Evolutionary conservation across 495 filamentous ascomycete species (phyloP).

Genomic region (Mycothermus thermophilus): DNA sequence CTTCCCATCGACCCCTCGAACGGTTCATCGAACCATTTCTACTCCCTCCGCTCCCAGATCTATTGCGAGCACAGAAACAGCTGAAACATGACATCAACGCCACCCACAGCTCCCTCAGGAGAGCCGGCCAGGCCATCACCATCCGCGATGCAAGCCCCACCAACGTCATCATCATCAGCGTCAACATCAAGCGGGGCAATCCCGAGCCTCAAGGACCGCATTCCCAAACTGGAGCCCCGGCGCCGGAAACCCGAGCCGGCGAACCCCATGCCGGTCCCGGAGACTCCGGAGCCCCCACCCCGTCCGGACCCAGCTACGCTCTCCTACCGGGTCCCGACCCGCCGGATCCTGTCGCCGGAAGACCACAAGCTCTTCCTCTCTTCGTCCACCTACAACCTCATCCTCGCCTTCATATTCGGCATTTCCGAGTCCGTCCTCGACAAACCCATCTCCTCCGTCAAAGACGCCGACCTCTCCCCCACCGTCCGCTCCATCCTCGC

Average conservation of each 20-base stretch:
- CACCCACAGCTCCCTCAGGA: not conserved
- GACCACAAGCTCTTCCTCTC: constrained; percentile 74
- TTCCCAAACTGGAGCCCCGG: constrained; percentile 57
- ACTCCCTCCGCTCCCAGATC: too few relatives aligned
- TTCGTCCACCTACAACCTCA: constrained; percentile 62
- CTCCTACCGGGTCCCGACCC: constrained; percentile 48
- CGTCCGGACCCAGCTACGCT: constrained; percentile 51
- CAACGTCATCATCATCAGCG: constrained; percentile 17
- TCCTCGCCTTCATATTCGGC: constrained; percentile 72
- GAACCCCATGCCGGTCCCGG: constrained; percentile 51
- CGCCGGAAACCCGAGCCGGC: constrained; percentile 37
- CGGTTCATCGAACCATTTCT: not conserved
- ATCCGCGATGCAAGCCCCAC: not conserved
- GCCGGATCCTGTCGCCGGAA: constrained; percentile 62
- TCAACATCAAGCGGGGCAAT: constrained; percentile 19
- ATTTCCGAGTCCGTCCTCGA: constrained; percentile 74
- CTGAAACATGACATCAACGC: constrained; percentile 4
- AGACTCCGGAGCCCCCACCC: constrained; percentile 55
- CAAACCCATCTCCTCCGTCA: constrained; percentile 52
- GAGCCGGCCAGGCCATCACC: too few relatives aligned
- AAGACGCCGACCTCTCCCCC: constrained; percentile 38
- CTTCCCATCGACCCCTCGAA: not conserved
- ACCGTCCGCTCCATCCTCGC: constrained; percentile 48
- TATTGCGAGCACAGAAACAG: too few relatives aligned
- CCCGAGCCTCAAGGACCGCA: constrained; percentile 45